phyloP scores from a whole-genome alignment of 352 stramenopile species.

The Globisporangium nagaii region DNA sequence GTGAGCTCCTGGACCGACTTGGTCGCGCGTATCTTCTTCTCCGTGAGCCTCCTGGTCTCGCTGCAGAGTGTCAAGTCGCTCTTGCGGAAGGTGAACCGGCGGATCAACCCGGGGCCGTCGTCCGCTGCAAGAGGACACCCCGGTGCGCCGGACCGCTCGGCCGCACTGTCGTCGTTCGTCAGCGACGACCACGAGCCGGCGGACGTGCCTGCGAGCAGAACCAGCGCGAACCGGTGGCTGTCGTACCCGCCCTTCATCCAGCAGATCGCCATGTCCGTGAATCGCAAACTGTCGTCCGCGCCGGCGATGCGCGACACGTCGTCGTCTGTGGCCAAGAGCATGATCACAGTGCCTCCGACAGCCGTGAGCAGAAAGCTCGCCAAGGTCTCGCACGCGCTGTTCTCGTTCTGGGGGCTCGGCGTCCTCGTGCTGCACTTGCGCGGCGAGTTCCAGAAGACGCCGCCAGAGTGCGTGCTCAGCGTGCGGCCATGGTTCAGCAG shows the following conservation, averaged over 20 bases:
- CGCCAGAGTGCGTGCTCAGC: slow-evolving; percentile 17
- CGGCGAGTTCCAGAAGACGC: neutral
- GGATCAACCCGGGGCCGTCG: neutral
- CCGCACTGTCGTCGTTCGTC: neutral
- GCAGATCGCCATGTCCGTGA: neutral
- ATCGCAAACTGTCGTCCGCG: neutral
- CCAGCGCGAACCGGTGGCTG: neutral
- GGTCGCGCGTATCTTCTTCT: slow-evolving; percentile 27
- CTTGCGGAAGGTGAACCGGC: slow-evolving; percentile 1
- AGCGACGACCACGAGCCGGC: neutral
- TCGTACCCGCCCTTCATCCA: neutral
- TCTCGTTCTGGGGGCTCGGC: slow-evolving; percentile 13
- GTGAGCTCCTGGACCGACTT: slow-evolving; percentile 32
- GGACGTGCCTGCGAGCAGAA: no score
- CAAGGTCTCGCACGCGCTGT: slow-evolving; percentile 7
- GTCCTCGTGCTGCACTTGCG: slow-evolving; percentile 19
- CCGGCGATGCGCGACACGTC: neutral
- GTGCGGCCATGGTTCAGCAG: slow-evolving; percentile 23
- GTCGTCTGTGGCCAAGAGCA: neutral
- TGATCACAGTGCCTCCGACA: neutral
- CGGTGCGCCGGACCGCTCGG: neutral
- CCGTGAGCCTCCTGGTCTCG: slow-evolving; percentile 21
- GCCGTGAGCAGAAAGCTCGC: neutral
- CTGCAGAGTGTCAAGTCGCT: slow-evolving; percentile 30
- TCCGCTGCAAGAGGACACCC: no score